These are phyloP conservation scores for Pleurotus eryngii DNA, from an alignment of 768 basidiomycete genomes.

Conservation along the genomic window DNA sequence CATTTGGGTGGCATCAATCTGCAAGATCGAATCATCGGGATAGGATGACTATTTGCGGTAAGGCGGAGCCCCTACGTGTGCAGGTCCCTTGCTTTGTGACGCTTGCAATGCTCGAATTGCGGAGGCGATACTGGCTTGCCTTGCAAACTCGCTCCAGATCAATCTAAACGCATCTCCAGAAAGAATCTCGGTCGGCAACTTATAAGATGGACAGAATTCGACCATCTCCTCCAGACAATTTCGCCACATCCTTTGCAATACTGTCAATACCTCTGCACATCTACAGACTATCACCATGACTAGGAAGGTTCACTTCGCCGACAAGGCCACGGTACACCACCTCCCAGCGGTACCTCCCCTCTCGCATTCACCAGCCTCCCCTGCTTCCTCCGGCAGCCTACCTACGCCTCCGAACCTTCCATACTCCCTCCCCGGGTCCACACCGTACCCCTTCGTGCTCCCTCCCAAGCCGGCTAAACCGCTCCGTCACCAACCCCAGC, in stretches of 20 bases:
- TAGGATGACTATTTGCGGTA: neutral
- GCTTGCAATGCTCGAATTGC: neutral
- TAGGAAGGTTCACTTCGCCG: neutral
- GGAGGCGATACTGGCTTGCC: conserved; percentile 2
- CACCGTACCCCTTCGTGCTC: neutral
- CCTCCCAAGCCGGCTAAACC: neutral
- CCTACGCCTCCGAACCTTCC: neutral
- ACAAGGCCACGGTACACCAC: neutral
- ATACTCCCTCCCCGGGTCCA: neutral
- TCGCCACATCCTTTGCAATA: neutral
- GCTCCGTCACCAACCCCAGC: neutral
- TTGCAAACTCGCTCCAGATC: neutral
- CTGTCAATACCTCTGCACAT: neutral
- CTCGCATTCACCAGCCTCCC: neutral
- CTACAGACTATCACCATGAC: neutral
- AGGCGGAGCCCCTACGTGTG: neutral
- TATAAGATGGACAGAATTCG: neutral
- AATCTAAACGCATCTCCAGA: neutral
- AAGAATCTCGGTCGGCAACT: neutral
- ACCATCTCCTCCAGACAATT: neutral
- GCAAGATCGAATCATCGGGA: neutral
- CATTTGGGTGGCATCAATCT: neutral
- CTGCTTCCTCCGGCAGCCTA: neutral
- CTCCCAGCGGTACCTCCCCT: neutral
- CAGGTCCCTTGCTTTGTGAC: neutral